phyloP scores from a whole-genome alignment of 176 grass and related monocot species.

The Bolboschoenus planiculmis region DNA sequence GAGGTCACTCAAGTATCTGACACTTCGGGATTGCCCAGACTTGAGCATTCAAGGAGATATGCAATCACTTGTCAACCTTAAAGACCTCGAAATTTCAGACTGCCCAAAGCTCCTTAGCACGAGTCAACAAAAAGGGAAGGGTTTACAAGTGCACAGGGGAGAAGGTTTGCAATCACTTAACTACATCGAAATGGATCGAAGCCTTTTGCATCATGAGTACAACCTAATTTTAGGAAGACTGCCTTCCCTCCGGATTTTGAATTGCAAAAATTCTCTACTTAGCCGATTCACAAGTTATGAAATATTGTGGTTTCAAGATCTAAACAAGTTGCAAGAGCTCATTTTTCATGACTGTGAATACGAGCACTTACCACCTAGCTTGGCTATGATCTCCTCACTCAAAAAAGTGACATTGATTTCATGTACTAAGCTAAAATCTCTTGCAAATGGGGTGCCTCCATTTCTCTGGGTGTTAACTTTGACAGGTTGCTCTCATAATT shows the following conservation, averaged over 20 bases:
- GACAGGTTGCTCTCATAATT: too few species aligned
- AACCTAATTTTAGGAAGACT: conserved; percentile 4
- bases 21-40: not conserved
- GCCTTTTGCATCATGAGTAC: not conserved
- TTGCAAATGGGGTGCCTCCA: too few species aligned
- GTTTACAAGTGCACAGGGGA: not conserved
- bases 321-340: too few species aligned
- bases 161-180: conserved; percentile 12
- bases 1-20: too few species aligned
- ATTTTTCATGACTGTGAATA: too few species aligned
- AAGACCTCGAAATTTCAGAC: not conserved
- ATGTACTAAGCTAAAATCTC: too few species aligned
- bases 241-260: not conserved
- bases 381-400: too few species aligned
- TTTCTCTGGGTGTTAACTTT: too few species aligned
- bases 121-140: not conserved
- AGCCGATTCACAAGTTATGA: too few species aligned
- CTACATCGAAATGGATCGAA: not conserved
- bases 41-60: not conserved
- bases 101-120: not conserved
- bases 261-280: not conserved
- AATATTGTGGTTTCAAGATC: too few species aligned
- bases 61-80: not conserved
- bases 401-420: too few species aligned
- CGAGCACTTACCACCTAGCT: too few species aligned